Evolutionary conservation across 805 yeast genomes (phyloP).

Genomic region (Kuraishia ogatae): DNA sequence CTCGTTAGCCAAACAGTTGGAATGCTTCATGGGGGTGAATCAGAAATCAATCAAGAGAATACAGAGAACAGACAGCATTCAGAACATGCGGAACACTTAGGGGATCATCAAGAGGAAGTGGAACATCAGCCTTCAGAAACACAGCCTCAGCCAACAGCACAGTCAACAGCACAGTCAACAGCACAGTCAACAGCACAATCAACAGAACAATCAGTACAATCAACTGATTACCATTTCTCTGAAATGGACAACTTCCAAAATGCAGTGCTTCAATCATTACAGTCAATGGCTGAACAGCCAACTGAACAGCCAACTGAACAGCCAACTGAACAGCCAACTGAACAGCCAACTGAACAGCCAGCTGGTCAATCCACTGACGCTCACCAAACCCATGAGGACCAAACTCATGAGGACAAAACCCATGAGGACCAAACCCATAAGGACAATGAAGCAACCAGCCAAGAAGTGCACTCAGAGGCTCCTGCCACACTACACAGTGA

Average conservation of each 20-base stretch:
- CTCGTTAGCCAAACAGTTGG: constrained; percentile 1
- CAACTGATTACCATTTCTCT: not conserved
- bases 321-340: not conserved
- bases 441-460: not conserved
- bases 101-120: not conserved
- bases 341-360: no score
- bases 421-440: not conserved
- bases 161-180: not conserved
- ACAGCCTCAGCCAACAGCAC: not conserved
- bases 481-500: not conserved
- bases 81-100: not conserved
- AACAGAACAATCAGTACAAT: not conserved
- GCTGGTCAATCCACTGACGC: no score
- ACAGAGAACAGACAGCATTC: not conserved
- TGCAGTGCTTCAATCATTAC: not conserved
- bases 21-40: not conserved
- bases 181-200: not conserved
- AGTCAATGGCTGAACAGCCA: not conserved
- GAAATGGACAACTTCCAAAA: not conserved
- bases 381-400: no score
- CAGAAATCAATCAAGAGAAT: not conserved
- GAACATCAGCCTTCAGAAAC: not conserved
- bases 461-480: not conserved
- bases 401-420: no score
- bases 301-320: not conserved